These are phyloP conservation scores for Mucor indicus DNA, from an alignment of 371 early-diverging fungal genomes.

Conservation along the genomic window DNA sequence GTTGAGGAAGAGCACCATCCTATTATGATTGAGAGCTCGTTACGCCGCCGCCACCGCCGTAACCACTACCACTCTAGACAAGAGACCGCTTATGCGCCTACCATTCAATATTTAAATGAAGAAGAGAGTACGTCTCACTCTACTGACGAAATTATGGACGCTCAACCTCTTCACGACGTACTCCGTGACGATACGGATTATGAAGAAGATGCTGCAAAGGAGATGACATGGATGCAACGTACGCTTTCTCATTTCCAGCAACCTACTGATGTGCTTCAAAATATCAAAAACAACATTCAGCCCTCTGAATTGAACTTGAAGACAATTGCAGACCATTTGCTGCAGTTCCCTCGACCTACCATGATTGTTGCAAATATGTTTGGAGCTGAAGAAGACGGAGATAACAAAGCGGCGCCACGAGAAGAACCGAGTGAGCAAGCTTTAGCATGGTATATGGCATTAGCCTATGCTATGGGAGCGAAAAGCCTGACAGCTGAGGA, in stretches of 20 bases:
- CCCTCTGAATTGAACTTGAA: conserved; percentile 33
- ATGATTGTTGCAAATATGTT: conserved; percentile 40
- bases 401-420: conserved; percentile 7
- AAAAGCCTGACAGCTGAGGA: conserved; percentile 13
- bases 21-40: not conserved
- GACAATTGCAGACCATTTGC: conserved; percentile 34
- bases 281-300: conserved; percentile 42
- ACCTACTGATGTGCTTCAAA: conserved; percentile 30
- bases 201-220: not conserved
- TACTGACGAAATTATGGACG: conserved; percentile 23
- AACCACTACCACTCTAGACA: conserved; percentile 1
- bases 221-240: conserved; percentile 43
- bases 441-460: conserved; percentile 49
- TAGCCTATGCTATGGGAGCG: conserved; percentile 48
- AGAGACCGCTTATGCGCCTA: not conserved
- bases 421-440: conserved; percentile 32
- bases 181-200: conserved; percentile 12
- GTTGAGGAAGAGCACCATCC: not conserved
- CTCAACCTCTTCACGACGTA: conserved; percentile 10
- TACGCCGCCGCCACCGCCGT: not conserved
- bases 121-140: conserved; percentile 12
- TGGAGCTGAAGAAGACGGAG: conserved; percentile 6
- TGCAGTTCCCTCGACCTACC: conserved; percentile 39
- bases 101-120: conserved; percentile 30
- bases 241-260: conserved; percentile 42